phyloP scores from a whole-genome alignment of 2,329 filamentous ascomycete species.

The Penicillium sp. region DNA sequence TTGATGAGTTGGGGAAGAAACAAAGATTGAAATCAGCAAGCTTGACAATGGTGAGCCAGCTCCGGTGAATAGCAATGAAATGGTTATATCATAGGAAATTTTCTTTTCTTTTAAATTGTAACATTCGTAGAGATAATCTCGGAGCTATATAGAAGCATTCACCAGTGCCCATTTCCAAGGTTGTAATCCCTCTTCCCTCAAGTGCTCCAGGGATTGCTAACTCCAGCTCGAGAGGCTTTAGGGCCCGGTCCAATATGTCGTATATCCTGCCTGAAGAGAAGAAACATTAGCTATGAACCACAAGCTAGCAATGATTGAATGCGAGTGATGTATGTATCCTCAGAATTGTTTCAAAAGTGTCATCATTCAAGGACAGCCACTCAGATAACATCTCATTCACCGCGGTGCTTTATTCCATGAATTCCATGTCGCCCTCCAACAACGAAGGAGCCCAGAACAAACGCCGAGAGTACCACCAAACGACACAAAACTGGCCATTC shows the following conservation, averaged over 20 bases:
- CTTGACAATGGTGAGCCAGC: constrained; percentile 2
- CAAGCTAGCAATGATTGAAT: not conserved
- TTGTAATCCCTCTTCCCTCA: too few species aligned
- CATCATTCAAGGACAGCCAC: constrained; percentile 39
- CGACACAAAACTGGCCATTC: constrained; percentile 4
- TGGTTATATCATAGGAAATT: not conserved
- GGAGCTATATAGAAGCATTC: too few species aligned
- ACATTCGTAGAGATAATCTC: too few species aligned
- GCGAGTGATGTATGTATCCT: constrained; percentile 32
- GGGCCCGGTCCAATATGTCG: not conserved
- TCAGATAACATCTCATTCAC: constrained; percentile 18
- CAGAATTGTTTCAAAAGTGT: constrained; percentile 47
- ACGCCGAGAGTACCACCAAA: not conserved
- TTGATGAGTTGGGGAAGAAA: not conserved
- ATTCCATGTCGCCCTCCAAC: constrained; percentile 5
- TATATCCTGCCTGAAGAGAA: not conserved
- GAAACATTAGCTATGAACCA: not conserved
- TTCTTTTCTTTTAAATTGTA: not conserved
- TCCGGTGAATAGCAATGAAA: not conserved
- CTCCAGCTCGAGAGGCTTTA: too few species aligned
- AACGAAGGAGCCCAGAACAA: constrained; percentile 2
- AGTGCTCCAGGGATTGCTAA: too few species aligned
- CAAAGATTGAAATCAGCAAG: not conserved
- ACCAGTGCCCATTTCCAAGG: too few species aligned
- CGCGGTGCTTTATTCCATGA: constrained; percentile 31